Base-by-base conservation (phyloP, 1,139 yeast species). In the Candida sojae region DNA sequence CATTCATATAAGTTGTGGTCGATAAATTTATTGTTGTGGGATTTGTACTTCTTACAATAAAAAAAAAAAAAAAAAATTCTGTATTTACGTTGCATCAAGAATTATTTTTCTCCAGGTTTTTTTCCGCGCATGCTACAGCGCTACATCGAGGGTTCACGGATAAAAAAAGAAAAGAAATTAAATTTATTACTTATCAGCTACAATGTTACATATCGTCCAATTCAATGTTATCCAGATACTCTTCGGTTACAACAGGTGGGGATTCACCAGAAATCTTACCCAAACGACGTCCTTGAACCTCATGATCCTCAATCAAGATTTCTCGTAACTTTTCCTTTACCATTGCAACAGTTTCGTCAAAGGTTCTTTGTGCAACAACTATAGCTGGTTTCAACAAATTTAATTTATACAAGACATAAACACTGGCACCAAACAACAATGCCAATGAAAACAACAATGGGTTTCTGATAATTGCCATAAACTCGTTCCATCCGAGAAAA, bases 401-500 rank as follows among this genome's bases (percentile, higher is more conserved):
- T 65, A 86, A 75, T 46, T 79, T 78, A 62, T 88, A 87, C 55
- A 91, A 78, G 45, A 86, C 77, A 61, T 86, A 90, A 2, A 79
- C 64, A 1, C 82, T 86, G 0, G 87, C 90, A 1, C 80, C 81
- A 1, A 75, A 38, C 2, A 88, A 55, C 44, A 91, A 60, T 7
- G 82, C 59, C 47, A 86, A 68, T 17, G 90, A 71, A 59, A 91
- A 84, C 57, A 86, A 77, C 25, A 88, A 61, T 29, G 99, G 99
- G 64, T 89, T 92, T 53, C 96, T 79, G 44, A 93, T 62, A 23
- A 93, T 82, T 7, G 96, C 87, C 87, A 91, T 81, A 58, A 93
- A 87, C 73, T 95, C 98, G 66, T 92, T 92, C 97, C 97, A 93
- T 11, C 99, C 99, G 31, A 93, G 73, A 6, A 88, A 83, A 3